Conservation (phyloP, 2,329 filamentous ascomycete genomes). For the Tolypocladium ovalisporum region DNA sequence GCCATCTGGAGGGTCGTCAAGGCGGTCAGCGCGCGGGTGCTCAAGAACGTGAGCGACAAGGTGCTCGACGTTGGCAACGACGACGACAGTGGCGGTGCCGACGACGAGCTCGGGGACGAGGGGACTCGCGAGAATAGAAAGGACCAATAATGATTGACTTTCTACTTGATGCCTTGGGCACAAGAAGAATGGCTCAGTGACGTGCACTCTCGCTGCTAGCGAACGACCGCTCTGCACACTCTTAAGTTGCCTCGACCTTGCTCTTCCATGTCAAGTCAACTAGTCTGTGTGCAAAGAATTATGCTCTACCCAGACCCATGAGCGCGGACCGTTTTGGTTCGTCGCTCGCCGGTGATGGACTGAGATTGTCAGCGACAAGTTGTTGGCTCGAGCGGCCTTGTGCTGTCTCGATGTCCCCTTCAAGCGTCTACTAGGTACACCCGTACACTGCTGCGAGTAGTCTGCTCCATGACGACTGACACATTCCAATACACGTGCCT, state of each 20-base stretch:
- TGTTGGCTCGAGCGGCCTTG: constrained; percentile 14
- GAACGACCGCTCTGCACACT: constrained; percentile 60
- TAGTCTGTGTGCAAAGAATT: constrained; percentile 92
- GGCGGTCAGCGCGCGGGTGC: constrained; percentile 57
- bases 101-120: constrained; percentile 36
- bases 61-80: constrained; percentile 71
- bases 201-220: background rate
- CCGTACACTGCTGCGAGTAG: constrained; percentile 17
- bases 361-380: constrained; percentile 19
- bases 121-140: constrained; percentile 31
- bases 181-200: background rate
- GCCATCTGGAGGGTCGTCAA: constrained; percentile 75
- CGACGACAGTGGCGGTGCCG: constrained; percentile 41
- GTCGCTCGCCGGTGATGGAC: constrained; percentile 14
- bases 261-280: constrained; percentile 78
- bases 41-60: constrained; percentile 67
- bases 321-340: constrained; percentile 40
- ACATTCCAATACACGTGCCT: constrained; percentile 10
- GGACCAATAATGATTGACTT: constrained; percentile 13
- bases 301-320: constrained; percentile 32
- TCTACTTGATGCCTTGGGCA: background rate
- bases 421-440: constrained; percentile 25
- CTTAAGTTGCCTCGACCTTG: constrained; percentile 86
- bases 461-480: constrained; percentile 15
- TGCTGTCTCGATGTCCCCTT: constrained; percentile 14